Base-by-base conservation (phyloP, 306 rosid genomes). In the Sesbania bispinosa region DNA sequence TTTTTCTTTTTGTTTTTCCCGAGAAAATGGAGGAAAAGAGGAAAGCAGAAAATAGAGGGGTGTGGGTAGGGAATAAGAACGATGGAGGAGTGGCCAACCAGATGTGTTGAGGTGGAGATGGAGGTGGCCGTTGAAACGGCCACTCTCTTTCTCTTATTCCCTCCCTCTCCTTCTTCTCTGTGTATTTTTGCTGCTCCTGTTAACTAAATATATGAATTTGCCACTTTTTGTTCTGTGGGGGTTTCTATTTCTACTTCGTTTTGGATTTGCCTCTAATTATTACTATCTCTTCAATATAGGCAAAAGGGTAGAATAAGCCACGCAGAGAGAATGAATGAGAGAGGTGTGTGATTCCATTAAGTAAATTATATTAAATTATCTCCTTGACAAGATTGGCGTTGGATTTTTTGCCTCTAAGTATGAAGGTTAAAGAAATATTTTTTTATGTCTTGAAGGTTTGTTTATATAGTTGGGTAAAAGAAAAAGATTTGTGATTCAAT, bases 111-210 rank as follows among this genome's bases (percentile, higher is more conserved):
- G 57, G 71, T 79, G 64, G 57, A 13, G 53, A 26, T 36, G 24
- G 50, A 71, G 38, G 15, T 70, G 53, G 77, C 62, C 67, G 69
- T 73, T 79, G 50, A 66, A 79, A 66, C 66, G 30, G 65, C 69
- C 63, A 55, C 62, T 6, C 39, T 45, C 10, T 60, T 0, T 53
- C 38, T 54, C 50, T 78, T 30, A 39, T 60, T n/a, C 13, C 10
- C 2, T 8, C 18, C 16, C 53, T 35, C 14, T 10, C 5, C 8
- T 33, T 33, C 13, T 43, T 51, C n/a, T 65, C 11, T 61, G 6
- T 61, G 26, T 47, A 6, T 38, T 57, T 75, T 27, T 54, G 76
- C 38, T 21, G 76, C 38, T 36, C 6, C 29, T 50, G 42, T 60
- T 53, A 26, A 52, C 69, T 75, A 68, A 61, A 74, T 61, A 36